These are phyloP conservation scores for Phialophora macrospora DNA, from an alignment of 2,329 filamentous ascomycete genomes.

Conservation along the genomic window DNA sequence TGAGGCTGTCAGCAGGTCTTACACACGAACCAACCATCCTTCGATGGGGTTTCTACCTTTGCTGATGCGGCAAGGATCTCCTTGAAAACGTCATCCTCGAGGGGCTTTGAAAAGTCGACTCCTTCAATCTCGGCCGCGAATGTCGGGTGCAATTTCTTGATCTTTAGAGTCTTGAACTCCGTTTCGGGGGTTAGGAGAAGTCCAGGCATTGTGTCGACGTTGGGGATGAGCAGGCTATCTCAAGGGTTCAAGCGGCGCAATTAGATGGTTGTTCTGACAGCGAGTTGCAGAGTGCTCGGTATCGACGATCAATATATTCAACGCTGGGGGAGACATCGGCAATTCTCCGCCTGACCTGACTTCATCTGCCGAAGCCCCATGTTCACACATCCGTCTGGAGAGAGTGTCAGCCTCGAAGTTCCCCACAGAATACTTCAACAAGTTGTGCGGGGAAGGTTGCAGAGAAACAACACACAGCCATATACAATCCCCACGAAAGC, in stretches of 20 bases:
- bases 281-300: not conserved
- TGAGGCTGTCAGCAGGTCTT: constrained; percentile 52
- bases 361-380: constrained; percentile 35
- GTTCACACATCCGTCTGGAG: constrained; percentile 7
- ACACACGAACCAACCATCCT: not conserved
- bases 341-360: constrained; percentile 17
- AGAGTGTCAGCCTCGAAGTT: constrained; percentile 23
- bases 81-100: constrained; percentile 44
- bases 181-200: constrained; percentile 28
- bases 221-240: not conserved
- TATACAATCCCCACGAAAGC: not conserved
- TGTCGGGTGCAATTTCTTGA: constrained; percentile 41
- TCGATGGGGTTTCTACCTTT: constrained; percentile 43
- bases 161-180: constrained; percentile 26
- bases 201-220: constrained; percentile 21
- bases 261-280: not conserved
- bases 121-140: constrained; percentile 49
- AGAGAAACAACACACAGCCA: not conserved
- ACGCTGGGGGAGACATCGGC: constrained; percentile 13
- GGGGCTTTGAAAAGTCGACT: constrained; percentile 45
- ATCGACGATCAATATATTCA: not conserved
- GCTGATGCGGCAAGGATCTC: constrained; percentile 45
- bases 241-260: not conserved
- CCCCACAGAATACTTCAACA: constrained; percentile 19
- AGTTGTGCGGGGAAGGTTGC: constrained; percentile 20